A percentile compares a stretch with the other conserved stretches of the same genome.
Conservation (phyloP, 352 stramenopile species). For the Pythium volutum region DNA sequence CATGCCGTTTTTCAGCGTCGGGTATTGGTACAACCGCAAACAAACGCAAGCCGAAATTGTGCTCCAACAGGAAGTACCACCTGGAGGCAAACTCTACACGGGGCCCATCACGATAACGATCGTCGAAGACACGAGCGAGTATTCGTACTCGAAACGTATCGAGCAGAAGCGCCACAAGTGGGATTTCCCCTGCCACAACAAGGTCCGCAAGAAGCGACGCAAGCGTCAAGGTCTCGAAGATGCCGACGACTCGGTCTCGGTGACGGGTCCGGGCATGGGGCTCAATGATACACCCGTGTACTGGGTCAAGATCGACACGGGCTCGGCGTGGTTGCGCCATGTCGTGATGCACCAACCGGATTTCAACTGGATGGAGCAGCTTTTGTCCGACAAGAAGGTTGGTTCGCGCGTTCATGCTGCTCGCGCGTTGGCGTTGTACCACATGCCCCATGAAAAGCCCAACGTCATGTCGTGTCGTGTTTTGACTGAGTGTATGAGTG, state of each 20-base stretch:
- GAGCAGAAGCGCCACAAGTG: slow-evolving; percentile 85
- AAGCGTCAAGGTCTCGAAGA: slow-evolving; percentile 78
- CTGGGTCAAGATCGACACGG: slow-evolving; percentile 86
- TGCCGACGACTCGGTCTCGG: slow-evolving; percentile 73
- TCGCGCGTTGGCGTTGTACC: slow-evolving; percentile 69
- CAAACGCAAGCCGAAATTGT: slow-evolving; percentile 85
- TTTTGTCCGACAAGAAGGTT: slow-evolving; percentile 82
- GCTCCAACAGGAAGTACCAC: slow-evolving; percentile 76
- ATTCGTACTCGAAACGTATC: slow-evolving; percentile 78
- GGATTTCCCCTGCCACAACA: slow-evolving; percentile 83
- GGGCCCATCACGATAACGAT: slow-evolving; percentile 83
- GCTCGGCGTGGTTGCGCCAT: slow-evolving; percentile 70
- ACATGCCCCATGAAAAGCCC: slow-evolving; percentile 77
- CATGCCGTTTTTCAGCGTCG: slow-evolving; percentile 85
- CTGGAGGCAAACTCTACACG: slow-evolving; percentile 76
- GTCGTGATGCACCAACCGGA: slow-evolving; percentile 86
- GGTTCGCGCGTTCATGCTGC: slow-evolving; percentile 77
- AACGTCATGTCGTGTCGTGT: slow-evolving; percentile 87
- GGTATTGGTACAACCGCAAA: slow-evolving; percentile 89
- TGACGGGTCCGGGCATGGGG: slow-evolving; percentile 74
- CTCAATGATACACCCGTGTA: slow-evolving; percentile 86
- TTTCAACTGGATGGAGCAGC: slow-evolving; percentile 89
- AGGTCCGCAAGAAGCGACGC: slow-evolving; percentile 85
- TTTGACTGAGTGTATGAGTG: slow-evolving; percentile 83
- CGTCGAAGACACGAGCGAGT: slow-evolving; percentile 83